Base-by-base conservation (phyloP, 1,139 yeast species). In the Sugiyamaella pinicola region DNA sequence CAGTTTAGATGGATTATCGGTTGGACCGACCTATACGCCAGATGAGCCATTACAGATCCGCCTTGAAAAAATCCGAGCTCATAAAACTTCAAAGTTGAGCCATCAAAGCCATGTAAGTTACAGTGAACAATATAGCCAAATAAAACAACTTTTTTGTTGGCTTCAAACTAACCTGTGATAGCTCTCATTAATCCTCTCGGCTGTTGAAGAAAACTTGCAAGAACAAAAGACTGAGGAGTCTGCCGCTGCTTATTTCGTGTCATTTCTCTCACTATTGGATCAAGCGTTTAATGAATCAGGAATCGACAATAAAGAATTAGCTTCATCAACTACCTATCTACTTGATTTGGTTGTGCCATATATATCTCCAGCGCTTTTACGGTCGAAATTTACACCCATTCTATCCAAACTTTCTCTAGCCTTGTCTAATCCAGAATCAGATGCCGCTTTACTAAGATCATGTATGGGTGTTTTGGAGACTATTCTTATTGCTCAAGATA, bases 391-490 rank as follows among this genome's bases (percentile, higher is more conserved):
- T 64, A 76, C 84, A 38, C 89, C 87, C 47, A 86, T 91, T 47
- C 78, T 93, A 59, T 76, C 87, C 26, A 86, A 85, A 66, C 74
- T 93, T 48, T 95, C 96, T 0, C 90, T 95, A 35, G 84, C 90
- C 5, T 78, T 93, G 53, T 81, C 93, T 1, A 79, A 78, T 59
- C 75, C 82, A 8, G 79, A 78, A 3, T 81, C 91, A 0, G 93
- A 86, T 52, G 95, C 98, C n/a, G 90, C 96, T 12, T 74, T 90
- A 39, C 77, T 90, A 19, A 82, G 87, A 69, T 85, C 98, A 0
- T 82, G 95, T 29, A 80, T 90, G 59, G 98, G 97, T 2, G 84
- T 91, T 31, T 75, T 93, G 60, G 97, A 91, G 69, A 76, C 86
- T 15, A 74, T 91, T 50, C 77, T 95, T 51, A 71, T 84, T 53